These are phyloP conservation scores for Glycine tomentella DNA, from an alignment of 306 rosid species.

Conservation along the genomic window DNA sequence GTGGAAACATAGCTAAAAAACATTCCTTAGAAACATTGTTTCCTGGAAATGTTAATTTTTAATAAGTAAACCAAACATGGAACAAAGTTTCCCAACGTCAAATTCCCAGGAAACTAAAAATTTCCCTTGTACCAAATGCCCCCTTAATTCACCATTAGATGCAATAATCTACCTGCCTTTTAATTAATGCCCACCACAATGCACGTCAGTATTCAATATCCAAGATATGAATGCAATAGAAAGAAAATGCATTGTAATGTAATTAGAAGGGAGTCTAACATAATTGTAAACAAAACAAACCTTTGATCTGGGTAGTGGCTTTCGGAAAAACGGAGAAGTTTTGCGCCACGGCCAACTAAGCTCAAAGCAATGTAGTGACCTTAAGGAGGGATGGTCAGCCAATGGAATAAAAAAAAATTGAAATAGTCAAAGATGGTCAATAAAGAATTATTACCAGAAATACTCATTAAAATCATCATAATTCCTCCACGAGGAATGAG, in stretches of 20 bases:
- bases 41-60: too few relatives aligned
- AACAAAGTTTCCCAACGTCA: too few relatives aligned
- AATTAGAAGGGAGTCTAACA: background rate
- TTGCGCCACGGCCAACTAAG: slow-evolving; percentile 96
- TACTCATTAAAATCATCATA: slow-evolving; percentile 96
- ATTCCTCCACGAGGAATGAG: slow-evolving; percentile 98
- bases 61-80: too few relatives aligned
- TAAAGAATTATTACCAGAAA: slow-evolving; percentile 71
- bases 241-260: slow-evolving; percentile 2
- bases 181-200: slow-evolving; percentile 2
- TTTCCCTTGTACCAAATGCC: too few relatives aligned
- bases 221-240: slow-evolving; percentile 1
- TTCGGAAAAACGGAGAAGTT: slow-evolving; percentile 67
- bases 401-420: background rate
- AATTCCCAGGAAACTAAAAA: too few relatives aligned
- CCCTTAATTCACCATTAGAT: background rate
- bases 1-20: too few relatives aligned
- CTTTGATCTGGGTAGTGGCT: slow-evolving; percentile 78
- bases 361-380: slow-evolving; percentile 90
- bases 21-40: too few relatives aligned
- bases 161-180: background rate
- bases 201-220: background rate
- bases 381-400: slow-evolving; percentile 48
- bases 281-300: slow-evolving; percentile 54
- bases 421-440: background rate